Conservation (phyloP, 441 rosid genomes). For the Pelargonium fulgidum region DNA sequence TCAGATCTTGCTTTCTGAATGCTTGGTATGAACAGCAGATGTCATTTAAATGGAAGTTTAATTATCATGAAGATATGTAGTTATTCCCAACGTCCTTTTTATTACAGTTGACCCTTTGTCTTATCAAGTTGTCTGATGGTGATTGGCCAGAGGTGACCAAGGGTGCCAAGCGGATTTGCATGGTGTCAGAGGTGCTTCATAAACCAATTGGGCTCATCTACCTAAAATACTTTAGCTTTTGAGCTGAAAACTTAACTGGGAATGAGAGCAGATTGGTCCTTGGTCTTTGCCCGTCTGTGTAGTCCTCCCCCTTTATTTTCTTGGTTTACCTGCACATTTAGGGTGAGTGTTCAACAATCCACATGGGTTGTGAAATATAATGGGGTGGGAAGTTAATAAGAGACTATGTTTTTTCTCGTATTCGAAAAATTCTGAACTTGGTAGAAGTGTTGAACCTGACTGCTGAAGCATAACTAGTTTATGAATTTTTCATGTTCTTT, state of each 20-base stretch:
- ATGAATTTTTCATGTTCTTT: background rate
- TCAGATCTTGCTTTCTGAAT: background rate
- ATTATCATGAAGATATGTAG: background rate
- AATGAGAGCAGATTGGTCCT: background rate
- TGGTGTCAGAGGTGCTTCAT: background rate
- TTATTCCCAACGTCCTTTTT: background rate
- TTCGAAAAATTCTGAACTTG: background rate
- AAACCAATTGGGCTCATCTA: too few relatives aligned
- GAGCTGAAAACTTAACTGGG: background rate
- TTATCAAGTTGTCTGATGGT: background rate
- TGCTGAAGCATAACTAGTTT: background rate
- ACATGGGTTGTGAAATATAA: too few relatives aligned
- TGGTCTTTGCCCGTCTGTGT: background rate
- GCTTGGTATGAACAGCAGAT: background rate
- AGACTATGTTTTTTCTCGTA: background rate
- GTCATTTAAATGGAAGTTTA: background rate
- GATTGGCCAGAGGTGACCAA: background rate
- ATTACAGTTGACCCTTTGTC: background rate
- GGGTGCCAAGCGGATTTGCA: background rate
- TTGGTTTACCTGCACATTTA: background rate
- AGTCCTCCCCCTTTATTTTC: background rate
- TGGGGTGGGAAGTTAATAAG: background rate
- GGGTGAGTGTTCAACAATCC: background rate
- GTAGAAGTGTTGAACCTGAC: background rate
- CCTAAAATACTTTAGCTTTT: background rate